A percentile compares a stretch with the other conserved stretches of the same genome.
These are phyloP conservation scores for Lenzites betulinus DNA, from an alignment of 768 basidiomycete genomes.

Conservation along the genomic window DNA sequence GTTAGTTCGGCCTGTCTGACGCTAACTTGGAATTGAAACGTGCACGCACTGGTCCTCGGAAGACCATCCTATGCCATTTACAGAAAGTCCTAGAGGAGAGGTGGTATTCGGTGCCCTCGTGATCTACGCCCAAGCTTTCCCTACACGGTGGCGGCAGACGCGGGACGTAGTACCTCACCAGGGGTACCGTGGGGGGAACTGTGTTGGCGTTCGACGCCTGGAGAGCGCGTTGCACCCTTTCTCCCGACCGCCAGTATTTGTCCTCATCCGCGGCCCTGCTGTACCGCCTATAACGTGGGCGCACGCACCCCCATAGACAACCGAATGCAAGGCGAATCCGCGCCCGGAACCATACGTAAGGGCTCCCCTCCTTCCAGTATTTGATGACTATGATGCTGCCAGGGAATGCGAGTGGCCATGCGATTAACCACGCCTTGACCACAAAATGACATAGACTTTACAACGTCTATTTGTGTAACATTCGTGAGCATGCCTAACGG, in stretches of 20 bases:
- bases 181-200: slow-evolving; percentile 12
- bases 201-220: slow-evolving; percentile 21
- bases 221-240: not conserved
- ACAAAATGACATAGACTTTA: not conserved
- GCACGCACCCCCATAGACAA: not conserved
- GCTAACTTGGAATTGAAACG: not conserved
- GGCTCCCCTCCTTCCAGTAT: not conserved
- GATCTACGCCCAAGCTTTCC: slow-evolving; percentile 13
- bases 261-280: slow-evolving; percentile 14
- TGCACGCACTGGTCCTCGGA: slow-evolving; percentile 39
- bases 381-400: slow-evolving; percentile 5
- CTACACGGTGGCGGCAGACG: slow-evolving; percentile 43
- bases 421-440: slow-evolving; percentile 8
- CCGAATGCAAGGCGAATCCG: not conserved
- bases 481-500: not conserved
- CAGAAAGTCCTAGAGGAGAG: slow-evolving; percentile 40
- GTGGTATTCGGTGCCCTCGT: slow-evolving; percentile 28
- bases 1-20: not conserved
- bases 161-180: slow-evolving; percentile 26
- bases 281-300: slow-evolving; percentile 6
- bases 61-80: slow-evolving; percentile 53
- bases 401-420: slow-evolving; percentile 15
- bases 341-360: not conserved
- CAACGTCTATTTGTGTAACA: not conserved
- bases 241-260: slow-evolving; percentile 22